Conservation (phyloP, 2,329 filamentous ascomycete genomes). For the Lasiodiplodia theobromae region DNA sequence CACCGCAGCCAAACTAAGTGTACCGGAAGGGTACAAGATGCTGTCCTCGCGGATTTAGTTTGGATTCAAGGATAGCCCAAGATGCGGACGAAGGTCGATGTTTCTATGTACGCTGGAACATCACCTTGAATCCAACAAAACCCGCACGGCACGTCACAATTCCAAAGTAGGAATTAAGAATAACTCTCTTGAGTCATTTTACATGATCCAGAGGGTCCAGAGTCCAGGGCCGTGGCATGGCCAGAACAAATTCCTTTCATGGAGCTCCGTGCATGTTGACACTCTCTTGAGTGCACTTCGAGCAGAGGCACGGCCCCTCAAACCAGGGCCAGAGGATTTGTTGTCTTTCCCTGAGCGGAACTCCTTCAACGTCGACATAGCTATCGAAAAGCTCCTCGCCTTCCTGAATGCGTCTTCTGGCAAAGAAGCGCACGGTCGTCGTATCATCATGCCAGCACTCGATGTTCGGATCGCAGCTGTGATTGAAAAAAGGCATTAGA, state of each 20-base stretch:
- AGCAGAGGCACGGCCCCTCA: conserved; percentile 32
- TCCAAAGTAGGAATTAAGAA: neutral
- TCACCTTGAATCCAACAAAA: neutral
- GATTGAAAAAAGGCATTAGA: conserved; percentile 43
- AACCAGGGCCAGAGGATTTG: conserved; percentile 34
- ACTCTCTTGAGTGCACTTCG: conserved; percentile 29
- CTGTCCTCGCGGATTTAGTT: neutral
- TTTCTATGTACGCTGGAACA: neutral
- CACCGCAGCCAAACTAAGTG: neutral
- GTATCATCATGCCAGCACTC: conserved; percentile 33
- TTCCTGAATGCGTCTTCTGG: conserved; percentile 21
- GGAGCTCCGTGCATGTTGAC: neutral
- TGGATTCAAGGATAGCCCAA: neutral
- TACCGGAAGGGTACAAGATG: neutral
- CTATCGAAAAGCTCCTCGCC: conserved; percentile 34
- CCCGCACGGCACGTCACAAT: neutral
- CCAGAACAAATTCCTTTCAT: neutral
- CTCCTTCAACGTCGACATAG: conserved; percentile 31
- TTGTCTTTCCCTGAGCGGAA: conserved; percentile 27
- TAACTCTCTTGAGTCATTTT: neutral
- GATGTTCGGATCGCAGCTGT: conserved; percentile 43
- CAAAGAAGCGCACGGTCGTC: conserved; percentile 32
- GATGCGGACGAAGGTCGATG: neutral
- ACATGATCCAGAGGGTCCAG: neutral
- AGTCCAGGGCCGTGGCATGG: neutral